Percentiles rank a stretch among this genome's conserved stretches.
Evolutionary conservation across 352 stramenopile species (phyloP).

Genomic region (Pseudoperonospora humuli): DNA sequence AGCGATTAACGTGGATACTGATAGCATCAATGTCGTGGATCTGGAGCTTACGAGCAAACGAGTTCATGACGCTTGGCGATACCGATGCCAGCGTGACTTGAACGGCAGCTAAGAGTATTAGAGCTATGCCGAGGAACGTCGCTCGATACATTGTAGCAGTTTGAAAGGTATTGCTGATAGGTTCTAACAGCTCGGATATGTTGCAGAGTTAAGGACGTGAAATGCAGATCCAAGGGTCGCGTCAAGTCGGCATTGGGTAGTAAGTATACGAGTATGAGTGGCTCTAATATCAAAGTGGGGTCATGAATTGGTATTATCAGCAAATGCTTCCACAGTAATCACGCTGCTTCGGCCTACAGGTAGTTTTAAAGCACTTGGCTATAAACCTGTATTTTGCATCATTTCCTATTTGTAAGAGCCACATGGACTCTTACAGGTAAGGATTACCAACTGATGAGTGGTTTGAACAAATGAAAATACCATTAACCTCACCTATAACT

Average conservation of each 20-base stretch:
- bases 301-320: conserved; percentile 52
- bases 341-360: conserved; percentile 67
- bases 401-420: conserved; percentile 78
- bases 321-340: conserved; percentile 69
- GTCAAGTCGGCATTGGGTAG: neutral
- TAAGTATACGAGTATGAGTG: neutral
- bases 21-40: too few relatives aligned
- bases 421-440: conserved; percentile 62
- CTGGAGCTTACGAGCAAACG: too few relatives aligned
- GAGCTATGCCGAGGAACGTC: neutral
- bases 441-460: conserved; percentile 82
- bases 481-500: conserved; percentile 4
- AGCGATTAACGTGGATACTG: conserved; percentile 3
- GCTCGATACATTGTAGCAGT: neutral
- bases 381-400: conserved; percentile 72
- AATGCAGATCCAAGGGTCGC: too few relatives aligned
- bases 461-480: conserved; percentile 3
- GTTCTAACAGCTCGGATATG: too few relatives aligned
- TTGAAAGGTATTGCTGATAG: too few relatives aligned
- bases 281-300: conserved; percentile 10
- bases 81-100: neutral
- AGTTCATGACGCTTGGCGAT: conserved; percentile 13
- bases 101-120: conserved; percentile 2
- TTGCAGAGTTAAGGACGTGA: too few relatives aligned
- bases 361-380: conserved; percentile 73